Conservation (phyloP, 768 basidiomycete species). For the Boletus fagicola region DNA sequence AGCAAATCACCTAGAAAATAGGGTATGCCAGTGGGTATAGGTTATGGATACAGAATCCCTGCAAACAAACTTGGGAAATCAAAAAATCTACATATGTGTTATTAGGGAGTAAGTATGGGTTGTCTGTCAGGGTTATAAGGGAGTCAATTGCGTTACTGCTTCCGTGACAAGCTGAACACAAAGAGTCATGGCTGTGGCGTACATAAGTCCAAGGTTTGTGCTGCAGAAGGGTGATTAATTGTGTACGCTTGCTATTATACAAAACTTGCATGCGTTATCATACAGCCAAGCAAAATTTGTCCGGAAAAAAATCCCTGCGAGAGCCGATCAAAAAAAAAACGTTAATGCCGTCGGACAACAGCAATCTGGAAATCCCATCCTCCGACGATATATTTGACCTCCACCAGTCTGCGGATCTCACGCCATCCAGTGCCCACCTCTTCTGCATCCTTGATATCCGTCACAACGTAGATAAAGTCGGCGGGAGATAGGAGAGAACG, state of each 20-base stretch:
- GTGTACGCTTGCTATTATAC: slow-evolving; percentile 11
- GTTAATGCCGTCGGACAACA: slow-evolving; percentile 68
- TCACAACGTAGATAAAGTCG: slow-evolving; percentile 83
- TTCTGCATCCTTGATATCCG: slow-evolving; percentile 53
- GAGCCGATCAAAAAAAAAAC: background rate
- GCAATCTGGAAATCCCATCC: slow-evolving; percentile 91
- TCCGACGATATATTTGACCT: slow-evolving; percentile 76
- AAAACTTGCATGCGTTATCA: slow-evolving; percentile 8
- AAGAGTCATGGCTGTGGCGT: no score
- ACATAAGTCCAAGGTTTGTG: background rate
- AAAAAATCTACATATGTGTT: no score
- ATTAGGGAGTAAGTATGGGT: no score
- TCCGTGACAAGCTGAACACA: no score
- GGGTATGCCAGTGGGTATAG: no score
- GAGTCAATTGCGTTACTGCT: background rate
- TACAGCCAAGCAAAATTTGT: background rate
- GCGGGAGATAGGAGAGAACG: slow-evolving; percentile 86
- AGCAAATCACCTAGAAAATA: no score
- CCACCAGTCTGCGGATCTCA: slow-evolving; percentile 78
- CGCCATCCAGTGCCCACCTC: slow-evolving; percentile 65
- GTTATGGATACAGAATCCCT: no score
- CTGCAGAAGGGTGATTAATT: background rate
- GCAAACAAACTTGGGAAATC: no score
- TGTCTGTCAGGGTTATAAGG: no score
- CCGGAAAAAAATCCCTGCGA: background rate